Evolutionary conservation across 2,329 filamentous ascomycete species (phyloP).

Genomic region (Fusarium incarnatum): DNA sequence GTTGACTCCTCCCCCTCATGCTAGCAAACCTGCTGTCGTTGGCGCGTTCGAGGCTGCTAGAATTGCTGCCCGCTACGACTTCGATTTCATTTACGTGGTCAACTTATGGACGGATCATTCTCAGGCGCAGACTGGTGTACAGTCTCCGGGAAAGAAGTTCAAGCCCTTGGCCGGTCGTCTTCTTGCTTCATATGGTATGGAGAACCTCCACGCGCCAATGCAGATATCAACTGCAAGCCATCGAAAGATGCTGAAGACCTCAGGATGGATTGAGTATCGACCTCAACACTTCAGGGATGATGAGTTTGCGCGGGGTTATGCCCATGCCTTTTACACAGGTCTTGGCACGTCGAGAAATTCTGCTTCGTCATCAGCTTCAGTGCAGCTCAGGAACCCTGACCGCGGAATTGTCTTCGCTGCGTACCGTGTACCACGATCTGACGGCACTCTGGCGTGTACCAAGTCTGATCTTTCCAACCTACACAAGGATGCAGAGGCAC

Average conservation of each 20-base stretch:
- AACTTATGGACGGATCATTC: constrained; percentile 64
- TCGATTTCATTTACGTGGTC: constrained; percentile 69
- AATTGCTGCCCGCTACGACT: constrained; percentile 67
- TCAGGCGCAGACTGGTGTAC: constrained; percentile 3
- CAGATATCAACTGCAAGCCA: constrained; percentile 64
- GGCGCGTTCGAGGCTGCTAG: constrained; percentile 67
- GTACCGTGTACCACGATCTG: constrained; percentile 61
- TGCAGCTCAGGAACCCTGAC: constrained; percentile 51
- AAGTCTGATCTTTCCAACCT: constrained; percentile 60
- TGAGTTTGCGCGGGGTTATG: constrained; percentile 65
- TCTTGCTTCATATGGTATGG: constrained; percentile 66
- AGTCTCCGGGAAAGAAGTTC: constrained; percentile 19
- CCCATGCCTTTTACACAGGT: constrained; percentile 64
- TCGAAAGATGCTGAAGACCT: constrained; percentile 60
- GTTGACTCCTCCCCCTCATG: constrained; percentile 59
- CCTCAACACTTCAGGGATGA: constrained; percentile 55
- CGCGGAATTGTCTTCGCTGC: constrained; percentile 68
- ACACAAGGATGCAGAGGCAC: constrained; percentile 61
- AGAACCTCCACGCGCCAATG: constrained; percentile 63
- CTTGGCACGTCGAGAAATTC: constrained; percentile 48
- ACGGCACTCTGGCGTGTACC: constrained; percentile 50
- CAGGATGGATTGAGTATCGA: constrained; percentile 66
- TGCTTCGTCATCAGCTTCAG: constrained; percentile 42
- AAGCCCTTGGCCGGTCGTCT: constrained; percentile 60
- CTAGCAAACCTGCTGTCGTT: constrained; percentile 57